A percentile compares a stretch with the other conserved stretches of the same genome.
These are phyloP conservation scores for Mesotaenium endlicherianum DNA, from an alignment of 139 green algal species.

Conservation along the genomic window DNA sequence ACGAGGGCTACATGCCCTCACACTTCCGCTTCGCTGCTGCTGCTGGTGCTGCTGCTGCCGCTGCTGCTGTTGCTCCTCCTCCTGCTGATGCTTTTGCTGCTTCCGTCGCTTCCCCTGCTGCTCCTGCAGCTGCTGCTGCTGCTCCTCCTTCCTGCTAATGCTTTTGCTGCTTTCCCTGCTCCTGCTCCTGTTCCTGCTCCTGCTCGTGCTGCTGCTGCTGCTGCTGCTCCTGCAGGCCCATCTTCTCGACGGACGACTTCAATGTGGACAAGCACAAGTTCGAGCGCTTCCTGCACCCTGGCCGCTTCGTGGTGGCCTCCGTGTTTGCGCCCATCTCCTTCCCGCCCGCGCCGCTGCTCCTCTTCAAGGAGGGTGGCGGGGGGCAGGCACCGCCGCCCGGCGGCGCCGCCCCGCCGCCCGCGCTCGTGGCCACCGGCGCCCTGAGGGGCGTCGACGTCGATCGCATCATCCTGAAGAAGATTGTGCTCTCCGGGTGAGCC, in stretches of 20 bases:
- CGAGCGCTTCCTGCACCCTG: constrained; percentile 80
- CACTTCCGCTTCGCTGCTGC: no score
- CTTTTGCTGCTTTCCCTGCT: background rate
- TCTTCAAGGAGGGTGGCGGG: constrained; percentile 61
- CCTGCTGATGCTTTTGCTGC: no score
- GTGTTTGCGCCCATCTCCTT: constrained; percentile 86
- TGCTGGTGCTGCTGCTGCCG: no score
- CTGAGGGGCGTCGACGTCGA: constrained; percentile 20
- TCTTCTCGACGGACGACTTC: constrained; percentile 74
- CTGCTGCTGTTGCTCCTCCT: no score
- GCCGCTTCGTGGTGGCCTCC: constrained; percentile 63
- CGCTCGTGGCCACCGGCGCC: constrained; percentile 34
- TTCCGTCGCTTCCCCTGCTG: background rate
- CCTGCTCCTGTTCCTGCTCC: background rate
- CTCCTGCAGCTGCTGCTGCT: background rate
- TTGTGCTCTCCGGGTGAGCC: constrained; percentile 49
- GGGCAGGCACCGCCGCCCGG: background rate
- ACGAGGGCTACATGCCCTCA: no score
- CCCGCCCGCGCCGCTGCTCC: constrained; percentile 80
- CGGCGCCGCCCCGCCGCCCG: background rate
- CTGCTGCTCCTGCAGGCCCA: constrained; percentile 53
- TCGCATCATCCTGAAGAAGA: constrained; percentile 50
- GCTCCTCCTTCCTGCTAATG: background rate
- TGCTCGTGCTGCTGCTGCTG: background rate
- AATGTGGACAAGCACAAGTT: constrained; percentile 89